Percentiles rank a stretch among this genome's conserved stretches.
Evolutionary conservation across 208 protist species (phyloP).

Genomic region (Novymonas esmeraldas): DNA sequence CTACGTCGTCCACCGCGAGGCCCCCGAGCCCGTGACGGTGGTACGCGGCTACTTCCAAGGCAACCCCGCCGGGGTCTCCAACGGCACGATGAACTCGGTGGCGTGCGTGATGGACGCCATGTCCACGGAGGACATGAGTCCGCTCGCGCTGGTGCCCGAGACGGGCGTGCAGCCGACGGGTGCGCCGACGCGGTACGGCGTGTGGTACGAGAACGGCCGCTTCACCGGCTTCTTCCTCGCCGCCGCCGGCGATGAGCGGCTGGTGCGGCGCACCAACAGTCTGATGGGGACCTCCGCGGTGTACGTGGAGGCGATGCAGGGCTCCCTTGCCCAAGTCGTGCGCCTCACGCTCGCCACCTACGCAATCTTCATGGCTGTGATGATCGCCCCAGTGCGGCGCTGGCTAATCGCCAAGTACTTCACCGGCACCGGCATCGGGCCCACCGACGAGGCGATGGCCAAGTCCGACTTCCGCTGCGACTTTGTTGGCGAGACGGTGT

Average conservation of each 20-base stretch:
- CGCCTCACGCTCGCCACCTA: constrained; percentile 29
- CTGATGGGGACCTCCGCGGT: constrained; percentile 53
- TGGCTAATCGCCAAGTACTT: constrained; percentile 41
- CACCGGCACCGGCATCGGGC: constrained; percentile 41
- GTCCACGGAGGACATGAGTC: constrained; percentile 36
- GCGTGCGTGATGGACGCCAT: constrained; percentile 32
- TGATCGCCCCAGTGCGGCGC: constrained; percentile 47
- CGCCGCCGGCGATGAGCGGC: constrained; percentile 68
- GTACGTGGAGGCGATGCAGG: constrained; percentile 62
- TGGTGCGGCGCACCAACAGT: constrained; percentile 86
- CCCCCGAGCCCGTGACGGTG: constrained; percentile 43
- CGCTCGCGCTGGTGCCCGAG: constrained; percentile 48
- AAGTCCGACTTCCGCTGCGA: constrained; percentile 47
- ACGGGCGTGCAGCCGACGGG: constrained; percentile 33
- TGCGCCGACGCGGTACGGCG: constrained; percentile 37
- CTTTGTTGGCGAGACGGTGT: constrained; percentile 55
- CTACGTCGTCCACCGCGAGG: constrained; percentile 61
- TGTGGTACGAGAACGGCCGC: constrained; percentile 64
- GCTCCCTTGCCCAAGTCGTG: constrained; percentile 35
- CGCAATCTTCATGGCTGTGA: constrained; percentile 23
- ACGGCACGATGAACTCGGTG: constrained; percentile 73
- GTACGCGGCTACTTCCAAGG: constrained; percentile 52
- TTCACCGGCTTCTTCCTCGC: constrained; percentile 69
- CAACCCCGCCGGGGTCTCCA: constrained; percentile 44
- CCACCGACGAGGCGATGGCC: constrained; percentile 45